Evolutionary conservation across 2,329 filamentous ascomycete species (phyloP).

Genomic region (Blastomyces parvus): DNA sequence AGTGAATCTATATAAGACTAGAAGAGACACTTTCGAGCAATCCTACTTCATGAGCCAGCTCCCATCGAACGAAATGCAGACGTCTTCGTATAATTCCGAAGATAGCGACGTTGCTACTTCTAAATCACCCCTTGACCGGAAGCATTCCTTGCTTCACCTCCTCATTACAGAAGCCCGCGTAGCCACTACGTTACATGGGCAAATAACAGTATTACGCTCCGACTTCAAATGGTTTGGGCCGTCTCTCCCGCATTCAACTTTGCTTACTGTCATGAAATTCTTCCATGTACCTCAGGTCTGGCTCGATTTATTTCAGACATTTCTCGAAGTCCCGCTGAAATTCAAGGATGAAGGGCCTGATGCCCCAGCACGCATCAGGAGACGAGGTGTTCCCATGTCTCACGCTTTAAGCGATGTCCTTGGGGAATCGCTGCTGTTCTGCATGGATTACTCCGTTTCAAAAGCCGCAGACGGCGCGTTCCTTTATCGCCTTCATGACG

Average conservation of each 20-base stretch:
- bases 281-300: conserved; percentile 50
- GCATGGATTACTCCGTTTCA: conserved; percentile 56
- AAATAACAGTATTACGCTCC: conserved; percentile 47
- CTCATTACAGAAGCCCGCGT: conserved; percentile 48
- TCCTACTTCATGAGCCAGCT: conserved; percentile 51
- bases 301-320: conserved; percentile 51
- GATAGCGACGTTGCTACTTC: conserved; percentile 30
- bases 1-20: conserved; percentile 24
- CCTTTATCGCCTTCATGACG: conserved; percentile 56
- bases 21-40: conserved; percentile 31
- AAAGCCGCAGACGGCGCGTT: conserved; percentile 44
- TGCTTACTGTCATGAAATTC: conserved; percentile 49
- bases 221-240: conserved; percentile 53
- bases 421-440: conserved; percentile 53
- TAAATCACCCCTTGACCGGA: conserved; percentile 41
- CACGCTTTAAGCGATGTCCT: conserved; percentile 52
- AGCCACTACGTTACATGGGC: conserved; percentile 38
- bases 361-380: conserved; percentile 38
- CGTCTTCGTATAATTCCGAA: conserved; percentile 34
- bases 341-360: conserved; percentile 47
- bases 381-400: conserved; percentile 51
- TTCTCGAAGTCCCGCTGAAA: conserved; percentile 50
- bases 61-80: conserved; percentile 34
- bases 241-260: conserved; percentile 50
- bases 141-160: conserved; percentile 49